phyloP scores from a whole-genome alignment of 257 asterid genomes.

The Nicotiana attenuata region DNA sequence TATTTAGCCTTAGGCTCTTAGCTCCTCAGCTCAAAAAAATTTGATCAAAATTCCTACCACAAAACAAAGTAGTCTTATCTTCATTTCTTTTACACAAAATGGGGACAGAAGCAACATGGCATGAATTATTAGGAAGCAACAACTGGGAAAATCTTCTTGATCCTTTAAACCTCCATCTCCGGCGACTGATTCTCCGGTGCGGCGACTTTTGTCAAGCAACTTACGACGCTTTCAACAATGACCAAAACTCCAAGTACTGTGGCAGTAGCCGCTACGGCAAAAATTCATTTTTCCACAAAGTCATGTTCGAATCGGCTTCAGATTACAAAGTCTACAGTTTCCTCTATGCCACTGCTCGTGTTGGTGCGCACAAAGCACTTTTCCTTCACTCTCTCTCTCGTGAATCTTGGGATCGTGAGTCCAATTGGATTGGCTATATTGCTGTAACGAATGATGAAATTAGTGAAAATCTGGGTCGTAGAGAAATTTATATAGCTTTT shows the following conservation, averaged over 20 bases:
- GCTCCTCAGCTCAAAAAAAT: background rate
- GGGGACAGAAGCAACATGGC: constrained; percentile 40
- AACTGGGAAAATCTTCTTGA: constrained; percentile 63
- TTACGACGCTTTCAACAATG: constrained; percentile 82
- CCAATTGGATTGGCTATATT: constrained; percentile 54
- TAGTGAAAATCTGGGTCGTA: background rate
- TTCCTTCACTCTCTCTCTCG: constrained; percentile 59
- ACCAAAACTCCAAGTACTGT: constrained; percentile 62
- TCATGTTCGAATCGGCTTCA: constrained; percentile 45
- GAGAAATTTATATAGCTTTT: constrained; percentile 16
- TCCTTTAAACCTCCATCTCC: constrained; percentile 63
- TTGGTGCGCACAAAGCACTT: constrained; percentile 38
- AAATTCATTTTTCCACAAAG: constrained; percentile 60
- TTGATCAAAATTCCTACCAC: too few species aligned
- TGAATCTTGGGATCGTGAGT: constrained; percentile 80
- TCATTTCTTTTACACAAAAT: background rate
- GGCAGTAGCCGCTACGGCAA: constrained; percentile 80
- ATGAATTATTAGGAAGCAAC: constrained; percentile 55
- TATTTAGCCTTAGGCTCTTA: background rate
- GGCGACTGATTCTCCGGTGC: constrained; percentile 65
- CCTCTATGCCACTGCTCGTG: constrained; percentile 73
- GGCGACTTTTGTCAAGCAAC: constrained; percentile 90
- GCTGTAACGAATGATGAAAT: constrained; percentile 9
- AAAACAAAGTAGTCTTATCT: background rate
- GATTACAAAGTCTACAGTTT: constrained; percentile 45